Evolutionary conservation across 108 stramenopile genomes (phyloP).

Genomic region (Bacterosira constricta): DNA sequence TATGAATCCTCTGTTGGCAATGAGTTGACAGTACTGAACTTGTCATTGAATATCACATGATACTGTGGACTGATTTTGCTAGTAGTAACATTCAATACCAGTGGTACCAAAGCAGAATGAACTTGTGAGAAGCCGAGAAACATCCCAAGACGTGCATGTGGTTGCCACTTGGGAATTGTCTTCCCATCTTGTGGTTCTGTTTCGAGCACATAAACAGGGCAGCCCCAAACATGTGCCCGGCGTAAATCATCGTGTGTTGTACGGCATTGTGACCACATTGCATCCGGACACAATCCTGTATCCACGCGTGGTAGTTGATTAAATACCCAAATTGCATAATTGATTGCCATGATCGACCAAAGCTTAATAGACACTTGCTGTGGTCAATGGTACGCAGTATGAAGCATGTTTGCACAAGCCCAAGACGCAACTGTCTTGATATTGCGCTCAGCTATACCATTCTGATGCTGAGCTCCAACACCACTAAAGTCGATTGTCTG

Average conservation of each 20-base stretch:
- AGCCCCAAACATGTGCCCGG: slow-evolving; percentile 42
- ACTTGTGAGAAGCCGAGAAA: slow-evolving; percentile 44
- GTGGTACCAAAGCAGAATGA: slow-evolving; percentile 40
- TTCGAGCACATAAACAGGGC: slow-evolving; percentile 55
- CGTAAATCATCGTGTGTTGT: not conserved
- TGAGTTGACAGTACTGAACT: slow-evolving; percentile 41
- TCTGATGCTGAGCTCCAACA: slow-evolving; percentile 68
- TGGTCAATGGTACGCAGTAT: slow-evolving; percentile 51
- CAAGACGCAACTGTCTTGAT: slow-evolving; percentile 34
- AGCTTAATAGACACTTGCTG: slow-evolving; percentile 4
- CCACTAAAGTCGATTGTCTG: slow-evolving; percentile 40
- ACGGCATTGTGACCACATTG: slow-evolving; percentile 11
- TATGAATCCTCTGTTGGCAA: not conserved
- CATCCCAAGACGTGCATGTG: slow-evolving; percentile 35
- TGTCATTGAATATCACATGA: slow-evolving; percentile 60
- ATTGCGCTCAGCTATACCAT: slow-evolving; percentile 54
- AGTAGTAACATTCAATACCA: slow-evolving; percentile 47
- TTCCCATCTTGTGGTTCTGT: slow-evolving; percentile 40
- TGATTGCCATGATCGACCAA: slow-evolving; percentile 56
- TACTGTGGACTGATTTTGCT: slow-evolving; percentile 53
- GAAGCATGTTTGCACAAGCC: slow-evolving; percentile 54
- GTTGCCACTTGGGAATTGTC: slow-evolving; percentile 51
- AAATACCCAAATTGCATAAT: slow-evolving; percentile 48
- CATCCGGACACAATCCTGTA: slow-evolving; percentile 31
- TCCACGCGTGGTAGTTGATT: slow-evolving; percentile 36